Evolutionary conservation across 1,284 basidiomycete species (phyloP), one percentile per base, ranked within the genome.

Genomic region (Lignosus rhinocerotis): DNA sequence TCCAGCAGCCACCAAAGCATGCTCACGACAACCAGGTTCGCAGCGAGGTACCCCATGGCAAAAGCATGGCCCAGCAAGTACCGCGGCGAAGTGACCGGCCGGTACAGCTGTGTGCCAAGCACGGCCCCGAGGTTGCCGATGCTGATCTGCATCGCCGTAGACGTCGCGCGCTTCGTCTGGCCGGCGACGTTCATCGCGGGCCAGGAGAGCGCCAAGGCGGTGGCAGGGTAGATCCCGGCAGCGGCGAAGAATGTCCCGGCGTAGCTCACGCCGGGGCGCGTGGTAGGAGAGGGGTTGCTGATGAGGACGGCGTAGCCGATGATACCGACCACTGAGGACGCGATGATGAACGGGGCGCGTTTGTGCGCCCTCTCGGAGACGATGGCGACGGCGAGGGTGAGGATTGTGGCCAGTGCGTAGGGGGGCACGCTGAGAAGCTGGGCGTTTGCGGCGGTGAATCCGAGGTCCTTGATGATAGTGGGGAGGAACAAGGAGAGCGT

Each of bases 131-230:
- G 74, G 64, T 89, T 85, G 7, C 86, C 86, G 11, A 88, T 80
- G 14, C 80, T 81, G 58, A 90, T 88, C 68, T 88, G 85, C 79
- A 87, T 80, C 1, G 85, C 87, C 2, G 85, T 77, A 0, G 82
- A 83, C 0, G 85, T 78, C 1, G 86, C 87, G 6, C 87, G 80
- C 67, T 88, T 88, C 1, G 86, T 89, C 66, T 88, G 87, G 3
- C 82, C 83, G 8, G 82, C 83, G n/a, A 88, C 82, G 62, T 89
- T 89, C 72, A 88, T 85, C n/a, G 82, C 78, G 0, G 86, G 85
- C 81, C 86, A 86, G 56, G 25, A 86, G 69, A 9, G 85, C 79
- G 66, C 84, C 41, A 64, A 56, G 16, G 62, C 62, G 2, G 59
- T 61, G 17, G 59, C 56, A 16, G 62, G 59, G 68, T 86, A 90